Conservation (phyloP, 2,329 filamentous ascomycete genomes). For the Nemania abortiva region DNA sequence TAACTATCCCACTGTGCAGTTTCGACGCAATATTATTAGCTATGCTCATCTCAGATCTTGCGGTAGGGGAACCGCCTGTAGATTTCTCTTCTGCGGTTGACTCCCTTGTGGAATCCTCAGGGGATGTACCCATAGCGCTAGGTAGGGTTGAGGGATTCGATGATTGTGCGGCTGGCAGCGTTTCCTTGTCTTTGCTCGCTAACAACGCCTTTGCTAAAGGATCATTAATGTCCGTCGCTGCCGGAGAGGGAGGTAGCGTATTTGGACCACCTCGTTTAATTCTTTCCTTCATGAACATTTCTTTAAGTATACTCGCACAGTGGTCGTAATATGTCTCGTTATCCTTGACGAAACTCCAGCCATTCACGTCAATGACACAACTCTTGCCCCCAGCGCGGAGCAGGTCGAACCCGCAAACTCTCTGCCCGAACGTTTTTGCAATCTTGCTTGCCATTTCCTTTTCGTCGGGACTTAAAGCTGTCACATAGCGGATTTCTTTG, state of each 20-base stretch:
- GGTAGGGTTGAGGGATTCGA: slow-evolving; percentile 41
- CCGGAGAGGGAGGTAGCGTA: slow-evolving; percentile 64
- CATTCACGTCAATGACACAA: slow-evolving; percentile 98
- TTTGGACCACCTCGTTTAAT: slow-evolving; percentile 71
- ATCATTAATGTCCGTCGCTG: slow-evolving; percentile 56
- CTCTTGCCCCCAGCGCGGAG: slow-evolving; percentile 89
- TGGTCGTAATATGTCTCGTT: slow-evolving; percentile 99
- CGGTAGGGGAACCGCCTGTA: slow-evolving; percentile 31
- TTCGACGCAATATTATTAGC: slow-evolving; percentile 48
- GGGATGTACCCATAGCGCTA: slow-evolving; percentile 27
- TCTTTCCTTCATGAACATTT: slow-evolving; percentile 88
- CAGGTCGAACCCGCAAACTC: slow-evolving; percentile 95
- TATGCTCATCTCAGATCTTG: slow-evolving; percentile 46
- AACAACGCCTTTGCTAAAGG: slow-evolving; percentile 48
- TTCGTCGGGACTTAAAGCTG: slow-evolving; percentile 83
- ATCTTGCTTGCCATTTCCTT: slow-evolving; percentile 90
- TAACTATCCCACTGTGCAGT: slow-evolving; percentile 54
- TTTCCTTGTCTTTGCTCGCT: slow-evolving; percentile 57
- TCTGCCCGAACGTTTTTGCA: slow-evolving; percentile 89
- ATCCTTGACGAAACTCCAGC: slow-evolving; percentile 99
- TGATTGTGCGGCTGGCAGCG: slow-evolving; percentile 42
- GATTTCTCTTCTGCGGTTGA: slow-evolving; percentile 44
- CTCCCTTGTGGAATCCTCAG: slow-evolving; percentile 41
- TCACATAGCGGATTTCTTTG: slow-evolving; percentile 96
- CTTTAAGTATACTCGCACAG: slow-evolving; percentile 84